Percentiles rank a stretch among this genome's conserved stretches.
Conservation (phyloP, 768 basidiomycete genomes). For the Filobasidium floriforme region DNA sequence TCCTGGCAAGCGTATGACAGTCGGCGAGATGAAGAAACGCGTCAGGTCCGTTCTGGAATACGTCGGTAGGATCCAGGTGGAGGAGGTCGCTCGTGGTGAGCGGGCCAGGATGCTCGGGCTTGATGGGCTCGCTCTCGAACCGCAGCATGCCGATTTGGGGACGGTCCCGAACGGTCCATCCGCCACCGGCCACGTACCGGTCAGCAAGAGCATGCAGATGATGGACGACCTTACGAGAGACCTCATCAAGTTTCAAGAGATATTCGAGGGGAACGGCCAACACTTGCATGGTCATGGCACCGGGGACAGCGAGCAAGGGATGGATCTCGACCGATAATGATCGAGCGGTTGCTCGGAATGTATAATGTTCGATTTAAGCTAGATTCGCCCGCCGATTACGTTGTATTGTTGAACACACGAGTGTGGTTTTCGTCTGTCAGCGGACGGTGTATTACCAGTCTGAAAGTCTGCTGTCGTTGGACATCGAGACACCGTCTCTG, state of each 20-base stretch:
- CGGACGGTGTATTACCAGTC: no score
- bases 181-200: background rate
- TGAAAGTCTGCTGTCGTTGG: no score
- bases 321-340: no score
- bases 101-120: constrained; percentile 37
- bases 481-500: no score
- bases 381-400: no score
- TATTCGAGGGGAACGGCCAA: constrained; percentile 48
- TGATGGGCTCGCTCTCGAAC: background rate
- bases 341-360: no score
- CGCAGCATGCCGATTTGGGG: background rate
- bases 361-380: no score
- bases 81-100: constrained; percentile 35
- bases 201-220: constrained; percentile 58
- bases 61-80: constrained; percentile 63
- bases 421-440: no score
- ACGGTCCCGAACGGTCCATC: background rate
- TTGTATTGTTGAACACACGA: no score
- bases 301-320: no score
- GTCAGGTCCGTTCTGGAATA: constrained; percentile 83
- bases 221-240: constrained; percentile 91
- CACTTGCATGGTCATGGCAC: background rate
- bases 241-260: constrained; percentile 77
- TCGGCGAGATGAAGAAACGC: constrained; percentile 96
- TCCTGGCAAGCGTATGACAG: constrained; percentile 88